Evolutionary conservation across 345 rosid species (phyloP).

Genomic region (Zanthoxylum bungeanum): DNA sequence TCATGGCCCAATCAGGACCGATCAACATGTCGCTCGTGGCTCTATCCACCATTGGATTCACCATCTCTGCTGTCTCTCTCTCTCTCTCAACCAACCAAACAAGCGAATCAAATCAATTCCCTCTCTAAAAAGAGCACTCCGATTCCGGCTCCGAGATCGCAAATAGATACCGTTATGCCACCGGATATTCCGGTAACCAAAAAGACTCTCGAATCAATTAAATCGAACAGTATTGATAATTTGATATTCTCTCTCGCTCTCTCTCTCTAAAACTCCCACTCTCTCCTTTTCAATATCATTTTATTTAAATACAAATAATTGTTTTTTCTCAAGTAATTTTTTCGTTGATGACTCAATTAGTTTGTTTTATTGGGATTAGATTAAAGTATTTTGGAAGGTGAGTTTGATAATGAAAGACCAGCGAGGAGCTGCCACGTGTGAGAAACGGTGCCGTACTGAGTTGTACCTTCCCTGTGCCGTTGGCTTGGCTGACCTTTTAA

Average conservation of each 20-base stretch:
- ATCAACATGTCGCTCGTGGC: slow-evolving; percentile 98
- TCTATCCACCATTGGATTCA: slow-evolving; percentile 95
- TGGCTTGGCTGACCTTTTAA: slow-evolving; percentile 21
- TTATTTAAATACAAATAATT: background rate
- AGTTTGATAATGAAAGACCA: background rate
- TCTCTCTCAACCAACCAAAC: background rate
- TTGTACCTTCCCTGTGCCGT: slow-evolving; percentile 23
- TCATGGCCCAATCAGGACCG: slow-evolving; percentile 99
- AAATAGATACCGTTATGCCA: slow-evolving; percentile 26
- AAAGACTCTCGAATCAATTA: slow-evolving; percentile 16
- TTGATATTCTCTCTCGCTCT: slow-evolving; percentile 4
- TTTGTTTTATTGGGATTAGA: slow-evolving; percentile 6
- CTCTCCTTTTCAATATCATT: slow-evolving; percentile 17
- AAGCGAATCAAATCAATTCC: slow-evolving; percentile 6
- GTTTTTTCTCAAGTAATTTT: no score
- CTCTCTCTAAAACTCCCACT: slow-evolving; percentile 21
- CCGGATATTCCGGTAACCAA: slow-evolving; percentile 34
- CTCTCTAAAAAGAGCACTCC: slow-evolving; percentile 9
- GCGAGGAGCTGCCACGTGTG: slow-evolving; percentile 25
- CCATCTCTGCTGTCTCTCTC: slow-evolving; percentile 52
- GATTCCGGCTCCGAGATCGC: slow-evolving; percentile 25
- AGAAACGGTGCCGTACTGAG: background rate
- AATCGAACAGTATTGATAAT: slow-evolving; percentile 20
- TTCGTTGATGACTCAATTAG: slow-evolving; percentile 19
- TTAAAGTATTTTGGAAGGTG: slow-evolving; percentile 1